Evolutionary conservation across 2,329 filamentous ascomycete genomes (phyloP), one percentile per base, ranked within the genome.

Genomic region (Cercospora zeae-maydis): DNA sequence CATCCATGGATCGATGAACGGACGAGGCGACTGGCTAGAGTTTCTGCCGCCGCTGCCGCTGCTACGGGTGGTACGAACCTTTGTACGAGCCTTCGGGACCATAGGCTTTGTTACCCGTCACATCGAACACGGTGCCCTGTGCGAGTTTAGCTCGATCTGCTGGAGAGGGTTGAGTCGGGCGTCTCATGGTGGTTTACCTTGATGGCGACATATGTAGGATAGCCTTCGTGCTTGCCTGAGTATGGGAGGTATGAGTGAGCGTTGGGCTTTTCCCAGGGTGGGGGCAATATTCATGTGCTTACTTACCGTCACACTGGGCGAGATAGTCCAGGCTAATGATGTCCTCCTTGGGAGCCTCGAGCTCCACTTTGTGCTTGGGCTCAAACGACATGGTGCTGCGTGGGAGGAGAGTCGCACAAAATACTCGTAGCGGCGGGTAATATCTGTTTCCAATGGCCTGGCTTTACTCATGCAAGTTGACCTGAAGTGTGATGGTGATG

Each of bases 41-140:
- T 11, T 45, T 6, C 31, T 21, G 53, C 14, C 14, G 24, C 6
- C 6, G 11, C 36, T 34, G 53, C 4, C 45, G 53, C 13, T 56
- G 10, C 6, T 27, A 27, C 21, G 24, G 39, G 39, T 58, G 39
- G 30, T 51, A 55, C 58, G 36, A 52, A 97, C 95, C 90, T 71
- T 91, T 85, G 78, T 99, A 99, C 66, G 88, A 87, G 53, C 91
- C 93, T 24, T 87, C 89, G 9, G 90, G 87, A 52, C 87, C 86
- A 76, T 99, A 99, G 14, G 90, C 87, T 68, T 90, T 87, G 78
- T 98, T 99, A 57, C 89, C 90, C 24, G 86, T 92, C 64, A 99
- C 95, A 74, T 99, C 93, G 74, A 97, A 99, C 58, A 99, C 89
- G 65, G 89, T 91, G 70, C 95, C 93, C 89, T 96, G 63, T 36